Conservation (phyloP, 208 protist genomes). For the Borovskyia barvae region DNA sequence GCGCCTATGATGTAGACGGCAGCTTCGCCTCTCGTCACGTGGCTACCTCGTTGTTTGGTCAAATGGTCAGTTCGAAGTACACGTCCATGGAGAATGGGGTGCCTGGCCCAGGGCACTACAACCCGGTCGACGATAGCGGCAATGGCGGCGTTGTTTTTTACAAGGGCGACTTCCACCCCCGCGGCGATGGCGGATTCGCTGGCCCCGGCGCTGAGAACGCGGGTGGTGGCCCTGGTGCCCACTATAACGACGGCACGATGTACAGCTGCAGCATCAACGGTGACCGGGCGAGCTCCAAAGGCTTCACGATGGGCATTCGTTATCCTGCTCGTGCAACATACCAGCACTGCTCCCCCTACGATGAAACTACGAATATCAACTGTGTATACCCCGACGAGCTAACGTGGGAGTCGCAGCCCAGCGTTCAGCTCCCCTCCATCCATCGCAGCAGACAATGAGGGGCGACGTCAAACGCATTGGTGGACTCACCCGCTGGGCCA, state of each 20-base stretch:
- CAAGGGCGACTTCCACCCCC: slow-evolving; percentile 68
- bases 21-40: slow-evolving; percentile 8
- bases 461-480: no score
- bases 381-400: slow-evolving; percentile 72
- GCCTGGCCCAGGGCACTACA: slow-evolving; percentile 65
- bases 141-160: slow-evolving; percentile 53
- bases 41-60: slow-evolving; percentile 25
- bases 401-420: slow-evolving; percentile 49
- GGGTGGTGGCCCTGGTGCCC: slow-evolving; percentile 32
- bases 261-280: slow-evolving; percentile 58
- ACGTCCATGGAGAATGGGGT: slow-evolving; percentile 31
- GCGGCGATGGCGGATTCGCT: slow-evolving; percentile 16
- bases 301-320: slow-evolving; percentile 67
- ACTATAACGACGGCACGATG: slow-evolving; percentile 56
- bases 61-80: slow-evolving; percentile 24
- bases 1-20: slow-evolving; percentile 18
- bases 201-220: slow-evolving; percentile 12
- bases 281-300: slow-evolving; percentile 37
- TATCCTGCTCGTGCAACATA: slow-evolving; percentile 80
- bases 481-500: no score
- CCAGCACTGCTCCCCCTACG: slow-evolving; percentile 57
- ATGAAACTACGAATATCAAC: slow-evolving; percentile 79
- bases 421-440: slow-evolving; percentile 18
- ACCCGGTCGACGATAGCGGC: slow-evolving; percentile 9
- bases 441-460: background rate